These are phyloP conservation scores for Fusarium cyanostomum DNA, from an alignment of 2,329 filamentous ascomycete genomes.

Conservation along the genomic window DNA sequence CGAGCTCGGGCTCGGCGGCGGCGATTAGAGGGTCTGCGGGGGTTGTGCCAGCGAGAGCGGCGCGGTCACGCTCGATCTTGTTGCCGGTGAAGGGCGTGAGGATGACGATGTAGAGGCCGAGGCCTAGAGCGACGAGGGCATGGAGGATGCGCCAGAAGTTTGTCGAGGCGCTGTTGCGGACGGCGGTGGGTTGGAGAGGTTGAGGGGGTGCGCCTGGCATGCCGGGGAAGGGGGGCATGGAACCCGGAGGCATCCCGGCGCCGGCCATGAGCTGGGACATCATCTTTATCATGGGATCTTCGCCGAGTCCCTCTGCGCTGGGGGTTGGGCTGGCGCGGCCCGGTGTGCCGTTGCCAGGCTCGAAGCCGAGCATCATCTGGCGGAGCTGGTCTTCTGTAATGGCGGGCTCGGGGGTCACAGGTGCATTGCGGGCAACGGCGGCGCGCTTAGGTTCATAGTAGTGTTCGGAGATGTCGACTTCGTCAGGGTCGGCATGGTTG, in stretches of 20 bases:
- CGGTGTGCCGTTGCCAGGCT: constrained; percentile 41
- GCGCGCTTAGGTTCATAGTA: constrained; percentile 66
- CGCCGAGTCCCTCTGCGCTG: constrained; percentile 32
- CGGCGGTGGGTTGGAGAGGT: constrained; percentile 45
- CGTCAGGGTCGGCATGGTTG: constrained; percentile 71
- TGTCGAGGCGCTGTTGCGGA: constrained; percentile 48
- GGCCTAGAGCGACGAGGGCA: constrained; percentile 73
- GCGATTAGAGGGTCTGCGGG: constrained; percentile 36
- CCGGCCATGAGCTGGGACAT: constrained; percentile 75
- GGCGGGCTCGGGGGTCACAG: constrained; percentile 44
- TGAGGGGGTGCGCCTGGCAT: constrained; percentile 50
- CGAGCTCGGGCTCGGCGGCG: constrained; percentile 39
- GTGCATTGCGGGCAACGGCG: constrained; percentile 44
- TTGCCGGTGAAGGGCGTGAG: constrained; percentile 75
- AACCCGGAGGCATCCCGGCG: constrained; percentile 43
- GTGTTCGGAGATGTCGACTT: constrained; percentile 82
- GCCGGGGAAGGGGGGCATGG: constrained; percentile 48
- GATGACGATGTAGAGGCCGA: constrained; percentile 76
- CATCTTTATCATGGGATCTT: constrained; percentile 67
- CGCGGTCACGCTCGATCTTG: constrained; percentile 65
- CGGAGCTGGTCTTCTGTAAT: constrained; percentile 68
- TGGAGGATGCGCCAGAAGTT: constrained; percentile 78
- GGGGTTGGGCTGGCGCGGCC: constrained; percentile 40
- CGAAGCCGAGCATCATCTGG: constrained; percentile 71
- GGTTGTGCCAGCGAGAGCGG: constrained; percentile 41